Evolutionary conservation across 441 rosid species (phyloP), one percentile per base, ranked within the genome.

Genomic region (Raphanus hybrid): DNA sequence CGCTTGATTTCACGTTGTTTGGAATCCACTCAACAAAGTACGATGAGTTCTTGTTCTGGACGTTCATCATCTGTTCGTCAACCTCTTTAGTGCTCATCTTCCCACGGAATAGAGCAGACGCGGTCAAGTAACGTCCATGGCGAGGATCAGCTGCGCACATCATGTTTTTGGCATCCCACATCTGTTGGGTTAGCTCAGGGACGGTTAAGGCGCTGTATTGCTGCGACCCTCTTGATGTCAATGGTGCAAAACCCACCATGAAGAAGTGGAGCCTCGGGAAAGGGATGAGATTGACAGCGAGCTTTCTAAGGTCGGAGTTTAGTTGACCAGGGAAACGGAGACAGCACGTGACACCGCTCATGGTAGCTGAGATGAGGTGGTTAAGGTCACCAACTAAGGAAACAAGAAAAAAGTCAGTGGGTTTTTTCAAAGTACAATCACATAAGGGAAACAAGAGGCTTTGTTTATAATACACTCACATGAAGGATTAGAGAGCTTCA

Each of bases 401-500:
- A 60, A 15, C 23, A 52, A 55, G 26, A 78, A 59, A 8, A 58
- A 75, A 58, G 79, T 64, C 63, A 69, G 45, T 2, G 3, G 26
- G 0, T 23, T 9, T 5, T 43, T 69, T 43, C 8, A 73, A 10
- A 54, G 35, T 5, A 20, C 6, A 73, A 18, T 35, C 14, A 27
- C 84, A 23, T 23, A 23, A 23, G 10, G 55, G 29, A 62, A 60
- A 39, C 18, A 39, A 60, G 14, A 73, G n/a, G 50, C 0, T 26
- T 10, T 29, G 34, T 29, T 59, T 27, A 8, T 58, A 4, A 58
- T n/a, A 35, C 90, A 35, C 90, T 86, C 82, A 89, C 93, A 86
- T 70, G 87, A 84, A 15, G 94, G 94, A 58, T 86, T 88, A 34
- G 89, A 50, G 66, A 90, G 89, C 62, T 58, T 58, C 32, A 58